Conservation (phyloP, 805 yeast genomes). For the Alloascoidea hylecoeti region DNA sequence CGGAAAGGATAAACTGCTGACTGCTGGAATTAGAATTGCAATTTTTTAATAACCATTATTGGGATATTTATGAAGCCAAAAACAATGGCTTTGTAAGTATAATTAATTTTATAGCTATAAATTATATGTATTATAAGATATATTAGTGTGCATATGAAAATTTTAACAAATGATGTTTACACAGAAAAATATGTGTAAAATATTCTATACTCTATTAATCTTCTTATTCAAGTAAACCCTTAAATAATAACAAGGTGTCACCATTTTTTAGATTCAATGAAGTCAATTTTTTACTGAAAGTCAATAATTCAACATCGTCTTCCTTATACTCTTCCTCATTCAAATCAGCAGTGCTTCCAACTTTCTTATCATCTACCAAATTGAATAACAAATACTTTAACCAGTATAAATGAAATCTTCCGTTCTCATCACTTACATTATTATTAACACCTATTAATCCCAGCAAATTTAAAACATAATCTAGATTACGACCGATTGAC, state of each 20-base stretch:
- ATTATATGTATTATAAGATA: no score
- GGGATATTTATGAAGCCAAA: no score
- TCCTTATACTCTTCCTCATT: neutral
- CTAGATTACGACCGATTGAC: neutral
- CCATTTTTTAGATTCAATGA: neutral
- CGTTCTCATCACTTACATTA: neutral
- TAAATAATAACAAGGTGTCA: neutral
- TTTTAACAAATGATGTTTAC: no score
- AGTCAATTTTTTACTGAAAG: neutral
- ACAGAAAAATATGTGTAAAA: no score
- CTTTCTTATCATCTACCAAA: neutral
- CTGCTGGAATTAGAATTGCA: no score
- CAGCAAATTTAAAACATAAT: neutral
- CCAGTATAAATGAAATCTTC: neutral
- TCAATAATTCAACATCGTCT: neutral
- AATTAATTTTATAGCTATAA: no score
- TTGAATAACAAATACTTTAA: neutral
- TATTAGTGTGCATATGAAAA: no score
- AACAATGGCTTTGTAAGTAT: no score
- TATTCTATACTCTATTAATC: no score
- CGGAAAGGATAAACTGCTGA: no score
- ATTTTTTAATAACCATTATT: no score
- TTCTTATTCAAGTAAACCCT: neutral
- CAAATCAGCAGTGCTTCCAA: neutral
- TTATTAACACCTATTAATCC: no score